Conservation (phyloP, 495 filamentous ascomycete species). For the Tetracladium setigerum region DNA sequence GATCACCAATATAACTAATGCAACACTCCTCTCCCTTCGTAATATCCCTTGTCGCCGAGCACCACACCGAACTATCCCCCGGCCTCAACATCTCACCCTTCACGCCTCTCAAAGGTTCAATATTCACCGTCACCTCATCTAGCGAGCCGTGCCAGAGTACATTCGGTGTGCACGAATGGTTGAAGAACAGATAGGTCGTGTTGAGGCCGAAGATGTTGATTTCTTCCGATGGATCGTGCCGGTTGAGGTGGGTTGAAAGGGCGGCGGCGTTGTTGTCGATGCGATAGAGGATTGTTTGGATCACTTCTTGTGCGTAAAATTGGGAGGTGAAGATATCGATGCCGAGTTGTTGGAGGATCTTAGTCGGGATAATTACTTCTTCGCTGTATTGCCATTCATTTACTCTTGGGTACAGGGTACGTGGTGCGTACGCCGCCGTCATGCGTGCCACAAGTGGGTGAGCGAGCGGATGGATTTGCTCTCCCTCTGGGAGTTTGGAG, state of each 20-base stretch:
- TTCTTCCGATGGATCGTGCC: not conserved
- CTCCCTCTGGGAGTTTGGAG: not conserved
- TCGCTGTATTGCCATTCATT: slow-evolving; percentile 11
- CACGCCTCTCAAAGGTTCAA: not conserved
- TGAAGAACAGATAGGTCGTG: slow-evolving; percentile 18
- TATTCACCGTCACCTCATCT: not conserved
- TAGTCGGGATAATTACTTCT: slow-evolving; percentile 6
- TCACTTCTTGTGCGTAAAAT: slow-evolving; percentile 11
- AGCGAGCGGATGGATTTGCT: slow-evolving; percentile 9
- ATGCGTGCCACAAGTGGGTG: slow-evolving; percentile 13
- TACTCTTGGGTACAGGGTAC: not conserved
- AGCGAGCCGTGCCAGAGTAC: slow-evolving; percentile 11
- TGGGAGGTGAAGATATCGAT: slow-evolving; percentile 10
- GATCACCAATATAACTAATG: slow-evolving; percentile 18
- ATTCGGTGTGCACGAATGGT: slow-evolving; percentile 17
- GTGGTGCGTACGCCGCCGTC: slow-evolving; percentile 11
- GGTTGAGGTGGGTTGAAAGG: not conserved
- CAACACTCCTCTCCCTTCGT: slow-evolving; percentile 14
- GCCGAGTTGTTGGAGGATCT: slow-evolving; percentile 9
- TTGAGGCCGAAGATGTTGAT: slow-evolving; percentile 3
- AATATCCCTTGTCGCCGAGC: slow-evolving; percentile 8
- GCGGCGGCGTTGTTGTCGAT: slow-evolving; percentile 14
- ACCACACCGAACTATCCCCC: slow-evolving; percentile 5
- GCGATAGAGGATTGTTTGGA: slow-evolving; percentile 15
- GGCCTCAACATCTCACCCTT: slow-evolving; percentile 10